Evolutionary conservation across 768 basidiomycete genomes (phyloP).

Genomic region (Russula abietina): DNA sequence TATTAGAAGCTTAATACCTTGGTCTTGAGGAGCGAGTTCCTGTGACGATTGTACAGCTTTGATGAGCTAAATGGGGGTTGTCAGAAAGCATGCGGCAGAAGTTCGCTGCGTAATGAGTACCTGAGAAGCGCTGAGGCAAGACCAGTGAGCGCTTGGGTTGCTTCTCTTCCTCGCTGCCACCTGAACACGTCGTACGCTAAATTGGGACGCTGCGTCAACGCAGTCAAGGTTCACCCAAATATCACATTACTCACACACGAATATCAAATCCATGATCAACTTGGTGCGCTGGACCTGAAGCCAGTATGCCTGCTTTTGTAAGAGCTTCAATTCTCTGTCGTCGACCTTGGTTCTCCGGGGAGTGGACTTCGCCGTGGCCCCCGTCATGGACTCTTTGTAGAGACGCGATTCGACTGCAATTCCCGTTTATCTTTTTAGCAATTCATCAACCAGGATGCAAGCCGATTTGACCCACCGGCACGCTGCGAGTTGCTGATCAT

Average conservation of each 20-base stretch:
- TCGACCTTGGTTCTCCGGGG: conserved; percentile 53
- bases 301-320: conserved; percentile 73
- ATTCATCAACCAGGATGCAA: conserved; percentile 9
- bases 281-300: conserved; percentile 63
- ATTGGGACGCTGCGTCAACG: not conserved
- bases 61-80: conserved; percentile 44
- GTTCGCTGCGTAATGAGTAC: conserved; percentile 35
- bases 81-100: conserved; percentile 22
- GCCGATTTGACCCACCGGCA: conserved; percentile 42
- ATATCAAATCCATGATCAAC: conserved; percentile 77
- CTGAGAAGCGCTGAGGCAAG: conserved; percentile 67
- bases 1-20: conserved; percentile 40
- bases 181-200: conserved; percentile 77
- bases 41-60: conserved; percentile 72
- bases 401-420: conserved; percentile 61
- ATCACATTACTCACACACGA: conserved; percentile 58
- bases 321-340: conserved; percentile 60
- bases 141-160: conserved; percentile 60
- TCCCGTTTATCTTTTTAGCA: conserved; percentile 3
- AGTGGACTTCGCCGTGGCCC: conserved; percentile 63
- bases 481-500: conserved; percentile 59
- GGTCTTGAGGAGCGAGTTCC: conserved; percentile 53
- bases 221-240: conserved; percentile 19
- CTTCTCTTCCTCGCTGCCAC: conserved; percentile 52
- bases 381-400: conserved; percentile 67